phyloP scores from a whole-genome alignment of 2,329 filamentous ascomycete genomes.

The Colletotrichum sp. region DNA sequence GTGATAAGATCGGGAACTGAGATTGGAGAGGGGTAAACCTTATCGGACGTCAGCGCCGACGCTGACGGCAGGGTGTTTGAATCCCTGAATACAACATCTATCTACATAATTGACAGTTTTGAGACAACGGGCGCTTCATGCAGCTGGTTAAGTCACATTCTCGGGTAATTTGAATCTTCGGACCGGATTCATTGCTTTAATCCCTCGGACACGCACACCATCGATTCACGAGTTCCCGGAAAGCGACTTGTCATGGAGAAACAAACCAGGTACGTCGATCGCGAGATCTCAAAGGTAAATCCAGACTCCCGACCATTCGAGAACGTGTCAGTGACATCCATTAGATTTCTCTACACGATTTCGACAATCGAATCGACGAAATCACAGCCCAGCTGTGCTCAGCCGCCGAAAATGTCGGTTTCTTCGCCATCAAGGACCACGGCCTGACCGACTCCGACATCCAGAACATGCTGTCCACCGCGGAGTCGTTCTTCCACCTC shows the following conservation, averaged over 20 bases:
- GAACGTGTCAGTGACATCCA: not conserved
- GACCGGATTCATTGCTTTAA: fast-evolving
- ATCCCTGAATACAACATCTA: too few species aligned
- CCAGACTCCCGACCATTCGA: not conserved
- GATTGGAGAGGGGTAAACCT: not conserved
- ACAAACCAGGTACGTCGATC: not conserved
- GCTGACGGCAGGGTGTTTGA: not conserved
- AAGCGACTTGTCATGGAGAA: not conserved
- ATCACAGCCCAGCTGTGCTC: not conserved
- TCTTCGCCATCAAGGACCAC: not conserved
- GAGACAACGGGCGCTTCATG: not conserved
- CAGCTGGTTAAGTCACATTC: not conserved
- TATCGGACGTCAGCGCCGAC: not conserved
- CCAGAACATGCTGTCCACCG: not conserved
- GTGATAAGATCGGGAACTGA: not conserved
- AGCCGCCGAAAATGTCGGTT: not conserved
- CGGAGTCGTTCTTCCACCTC: not conserved
- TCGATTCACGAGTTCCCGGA: not conserved
- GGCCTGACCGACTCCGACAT: not conserved
- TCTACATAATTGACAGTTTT: not conserved
- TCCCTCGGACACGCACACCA: fast-evolving
- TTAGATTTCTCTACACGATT: not conserved
- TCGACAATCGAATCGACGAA: not conserved
- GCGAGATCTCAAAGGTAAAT: not conserved
- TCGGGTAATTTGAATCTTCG: not conserved